Conservation (phyloP, 305 asterid genomes). For the Fraxinus platypoda region DNA sequence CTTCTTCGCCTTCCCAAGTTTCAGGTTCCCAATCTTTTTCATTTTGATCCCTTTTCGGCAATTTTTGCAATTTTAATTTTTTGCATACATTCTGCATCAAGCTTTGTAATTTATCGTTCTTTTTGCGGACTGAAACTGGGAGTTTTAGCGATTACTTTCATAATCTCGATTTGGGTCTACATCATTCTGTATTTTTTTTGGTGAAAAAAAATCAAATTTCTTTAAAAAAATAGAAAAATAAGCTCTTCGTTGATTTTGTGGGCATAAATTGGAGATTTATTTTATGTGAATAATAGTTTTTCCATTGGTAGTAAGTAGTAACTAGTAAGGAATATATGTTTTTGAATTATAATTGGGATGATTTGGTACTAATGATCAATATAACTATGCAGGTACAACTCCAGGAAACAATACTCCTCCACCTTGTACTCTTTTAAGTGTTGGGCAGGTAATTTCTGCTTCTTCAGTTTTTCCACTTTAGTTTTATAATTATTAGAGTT, state of each 20-base stretch:
- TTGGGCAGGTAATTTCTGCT: slow-evolving; percentile 68
- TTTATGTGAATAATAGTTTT: neutral
- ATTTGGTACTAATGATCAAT: slow-evolving; percentile 7
- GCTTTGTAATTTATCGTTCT: neutral
- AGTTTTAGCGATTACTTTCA: neutral
- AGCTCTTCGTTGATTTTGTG: neutral
- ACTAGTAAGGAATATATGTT: neutral
- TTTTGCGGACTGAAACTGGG: neutral
- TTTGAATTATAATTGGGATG: neutral
- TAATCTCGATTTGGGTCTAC: neutral
- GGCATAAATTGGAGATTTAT: neutral
- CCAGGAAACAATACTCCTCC: slow-evolving; percentile 60
- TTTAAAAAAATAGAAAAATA: too few species aligned
- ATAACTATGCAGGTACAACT: slow-evolving; percentile 48
- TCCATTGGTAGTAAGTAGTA: neutral
- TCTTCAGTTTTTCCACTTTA: neutral
- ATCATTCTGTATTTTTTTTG: neutral
- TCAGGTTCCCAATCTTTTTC: slow-evolving; percentile 43
- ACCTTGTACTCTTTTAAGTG: slow-evolving; percentile 77
- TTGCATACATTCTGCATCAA: neutral
- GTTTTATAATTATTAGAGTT: neutral
- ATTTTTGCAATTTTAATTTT: slow-evolving; percentile 3
- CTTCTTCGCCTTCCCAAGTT: slow-evolving; percentile 61
- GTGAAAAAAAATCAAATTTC: neutral
- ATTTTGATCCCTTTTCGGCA: neutral